Evolutionary conservation across 78 protist species (phyloP), one percentile per base, ranked within the genome.

Genomic region (Bodo saltans): DNA sequence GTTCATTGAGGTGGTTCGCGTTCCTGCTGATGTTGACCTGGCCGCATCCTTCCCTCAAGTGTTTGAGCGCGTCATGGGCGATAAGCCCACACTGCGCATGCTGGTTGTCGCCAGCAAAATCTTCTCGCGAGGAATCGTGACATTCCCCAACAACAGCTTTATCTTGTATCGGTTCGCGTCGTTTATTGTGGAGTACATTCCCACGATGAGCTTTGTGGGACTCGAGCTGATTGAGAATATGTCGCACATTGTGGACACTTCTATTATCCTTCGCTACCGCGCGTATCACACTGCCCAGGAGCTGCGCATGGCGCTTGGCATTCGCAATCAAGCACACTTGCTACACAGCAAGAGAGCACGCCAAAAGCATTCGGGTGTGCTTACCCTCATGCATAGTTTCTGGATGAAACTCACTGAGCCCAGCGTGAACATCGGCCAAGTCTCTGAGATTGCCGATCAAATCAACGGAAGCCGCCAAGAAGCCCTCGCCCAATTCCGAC

Each of bases 11-110:
- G n/a, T 8, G n/a, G 8, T 8, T 17, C 17, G 60, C n/a, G 60
- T 47, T 17, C 60, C 60, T 47, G 32, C 78, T 2, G 78, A 73
- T 28, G 78, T 73, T 28, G 78, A 73, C 12, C 78, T 73, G 34
- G 78, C 78, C 29, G 33, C 69, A 26, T 29, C 42, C 47, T 12
- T 40, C 78, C 12, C 3, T 30, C 2, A 2, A 17, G 71, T 2
- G 8, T 12, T 17, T 30, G 2, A 27, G 3, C 71, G 71, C 34
- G n/a, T n/a, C n/a, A n/a, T n/a, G n/a, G n/a, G n/a, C n/a, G n/a
- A n/a, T n/a, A n/a, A n/a, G n/a, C n/a, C n/a, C n/a, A n/a, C n/a
- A n/a, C n/a, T n/a, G n/a, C n/a, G n/a, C n/a, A n/a, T n/a, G n/a
- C n/a, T n/a, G n/a, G n/a, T n/a, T n/a, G n/a, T n/a, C n/a, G n/a